Conservation (phyloP, 2,329 filamentous ascomycete species). For the Botrytis aclada region DNA sequence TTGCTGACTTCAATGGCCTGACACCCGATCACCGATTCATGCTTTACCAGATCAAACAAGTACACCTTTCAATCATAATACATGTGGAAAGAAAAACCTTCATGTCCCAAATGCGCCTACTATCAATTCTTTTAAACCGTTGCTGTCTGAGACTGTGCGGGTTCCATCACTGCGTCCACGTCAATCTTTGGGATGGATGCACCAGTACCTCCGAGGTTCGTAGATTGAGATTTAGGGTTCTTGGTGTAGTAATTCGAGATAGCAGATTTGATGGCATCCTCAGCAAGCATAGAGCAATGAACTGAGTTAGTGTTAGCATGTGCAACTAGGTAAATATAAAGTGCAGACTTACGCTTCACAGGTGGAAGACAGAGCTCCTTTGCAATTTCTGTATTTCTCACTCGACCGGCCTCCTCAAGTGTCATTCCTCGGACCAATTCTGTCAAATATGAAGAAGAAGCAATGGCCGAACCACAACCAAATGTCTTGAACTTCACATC, state of each 20-base stretch:
- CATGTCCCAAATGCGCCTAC: slow-evolving; percentile 10
- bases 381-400: slow-evolving; percentile 97
- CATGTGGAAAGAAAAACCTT: slow-evolving; percentile 1
- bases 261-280: slow-evolving; percentile 89
- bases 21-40: slow-evolving; percentile 3
- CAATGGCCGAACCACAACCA: slow-evolving; percentile 91
- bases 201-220: slow-evolving; percentile 73
- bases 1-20: not conserved
- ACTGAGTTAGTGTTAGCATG: slow-evolving; percentile 48
- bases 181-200: slow-evolving; percentile 65
- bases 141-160: slow-evolving; percentile 27
- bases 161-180: slow-evolving; percentile 53
- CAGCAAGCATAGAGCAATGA: slow-evolving; percentile 89
- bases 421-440: slow-evolving; percentile 96
- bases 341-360: slow-evolving; percentile 69
- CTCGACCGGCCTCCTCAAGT: slow-evolving; percentile 84
- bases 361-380: slow-evolving; percentile 90
- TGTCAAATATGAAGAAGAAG: slow-evolving; percentile 89
- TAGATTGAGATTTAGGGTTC: slow-evolving; percentile 72
- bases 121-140: slow-evolving; percentile 20
- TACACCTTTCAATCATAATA: slow-evolving; percentile 12
- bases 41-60: slow-evolving; percentile 3
- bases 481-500: slow-evolving; percentile 99
- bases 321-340: slow-evolving; percentile 9
- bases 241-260: slow-evolving; percentile 90